A percentile compares a stretch with the other conserved stretches of the same genome.
These are phyloP conservation scores for Trichomonascaceae sp. DNA, from an alignment of 1,139 yeast genomes.

Conservation along the genomic window DNA sequence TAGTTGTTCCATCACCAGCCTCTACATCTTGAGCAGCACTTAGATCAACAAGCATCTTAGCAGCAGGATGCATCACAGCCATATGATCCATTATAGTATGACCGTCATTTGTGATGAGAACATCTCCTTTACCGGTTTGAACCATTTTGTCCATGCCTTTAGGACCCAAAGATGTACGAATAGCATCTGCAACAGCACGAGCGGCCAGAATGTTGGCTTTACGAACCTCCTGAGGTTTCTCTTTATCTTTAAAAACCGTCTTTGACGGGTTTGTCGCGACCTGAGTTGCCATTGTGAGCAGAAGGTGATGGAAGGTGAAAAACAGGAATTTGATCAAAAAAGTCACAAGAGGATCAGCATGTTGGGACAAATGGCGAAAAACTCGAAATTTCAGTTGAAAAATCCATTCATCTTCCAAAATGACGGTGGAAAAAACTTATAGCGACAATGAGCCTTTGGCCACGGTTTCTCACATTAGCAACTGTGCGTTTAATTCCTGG, in stretches of 20 bases:
- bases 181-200: conserved; percentile 96
- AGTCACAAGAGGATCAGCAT: neutral
- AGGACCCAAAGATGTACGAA: conserved; percentile 95
- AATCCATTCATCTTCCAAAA: neutral
- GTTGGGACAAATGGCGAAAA: neutral
- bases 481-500: conserved; percentile 76
- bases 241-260: conserved; percentile 88
- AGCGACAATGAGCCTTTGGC: conserved; percentile 12
- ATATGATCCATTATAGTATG: conserved; percentile 87
- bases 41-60: conserved; percentile 94
- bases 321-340: neutral
- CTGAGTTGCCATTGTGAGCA: conserved; percentile 14
- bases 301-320: neutral
- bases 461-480: conserved; percentile 42
- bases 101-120: conserved; percentile 95
- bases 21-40: conserved; percentile 97
- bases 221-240: conserved; percentile 97
- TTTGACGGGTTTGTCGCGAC: conserved; percentile 52
- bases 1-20: conserved; percentile 98
- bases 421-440: conserved; percentile 1
- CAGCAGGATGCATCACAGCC: conserved; percentile 97
- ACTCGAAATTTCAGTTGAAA: neutral
- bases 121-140: conserved; percentile 86
- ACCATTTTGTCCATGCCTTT: conserved; percentile 99
- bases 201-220: conserved; percentile 92